Percentiles rank a stretch among this genome's conserved stretches.
phyloP scores from a whole-genome alignment of 179 eudicot species.

The Silene coronaria region DNA sequence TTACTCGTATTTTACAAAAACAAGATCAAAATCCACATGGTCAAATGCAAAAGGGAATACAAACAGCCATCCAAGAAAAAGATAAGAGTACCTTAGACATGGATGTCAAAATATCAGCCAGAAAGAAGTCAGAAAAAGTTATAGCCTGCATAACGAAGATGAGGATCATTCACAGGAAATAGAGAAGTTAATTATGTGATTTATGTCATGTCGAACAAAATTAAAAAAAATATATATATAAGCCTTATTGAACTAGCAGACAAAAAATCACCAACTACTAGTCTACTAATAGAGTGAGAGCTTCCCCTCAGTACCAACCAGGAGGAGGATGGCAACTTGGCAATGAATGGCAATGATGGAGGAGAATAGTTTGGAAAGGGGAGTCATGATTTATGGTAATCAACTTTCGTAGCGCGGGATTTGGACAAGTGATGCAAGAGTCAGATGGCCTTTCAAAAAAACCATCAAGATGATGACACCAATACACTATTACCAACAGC shows the following conservation, averaged over 20 bases:
- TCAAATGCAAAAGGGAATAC: not conserved
- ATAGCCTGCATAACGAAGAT: not conserved
- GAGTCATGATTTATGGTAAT: not conserved
- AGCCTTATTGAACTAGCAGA: not conserved
- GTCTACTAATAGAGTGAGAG: not conserved
- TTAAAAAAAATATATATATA: not conserved
- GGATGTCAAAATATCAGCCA: constrained; percentile 2
- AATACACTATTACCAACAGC: not conserved
- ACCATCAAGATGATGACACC: not conserved
- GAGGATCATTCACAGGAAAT: not conserved
- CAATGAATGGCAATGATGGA: not conserved
- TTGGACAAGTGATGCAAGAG: not conserved
- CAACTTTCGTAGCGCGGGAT: not conserved
- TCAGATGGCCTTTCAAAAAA: not conserved
- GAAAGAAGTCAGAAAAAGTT: not conserved
- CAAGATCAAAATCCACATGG: not conserved
- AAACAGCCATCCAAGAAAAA: not conserved
- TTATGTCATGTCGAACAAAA: not conserved
- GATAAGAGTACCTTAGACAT: not conserved
- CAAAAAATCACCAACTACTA: not conserved
- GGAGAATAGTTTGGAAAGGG: not conserved
- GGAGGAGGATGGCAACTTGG: not conserved
- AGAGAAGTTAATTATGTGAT: not conserved
- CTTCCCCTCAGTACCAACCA: not conserved
- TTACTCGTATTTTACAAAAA: not conserved